phyloP scores from a whole-genome alignment of 1,284 basidiomycete genomes.

The Pholiota adiposa region DNA sequence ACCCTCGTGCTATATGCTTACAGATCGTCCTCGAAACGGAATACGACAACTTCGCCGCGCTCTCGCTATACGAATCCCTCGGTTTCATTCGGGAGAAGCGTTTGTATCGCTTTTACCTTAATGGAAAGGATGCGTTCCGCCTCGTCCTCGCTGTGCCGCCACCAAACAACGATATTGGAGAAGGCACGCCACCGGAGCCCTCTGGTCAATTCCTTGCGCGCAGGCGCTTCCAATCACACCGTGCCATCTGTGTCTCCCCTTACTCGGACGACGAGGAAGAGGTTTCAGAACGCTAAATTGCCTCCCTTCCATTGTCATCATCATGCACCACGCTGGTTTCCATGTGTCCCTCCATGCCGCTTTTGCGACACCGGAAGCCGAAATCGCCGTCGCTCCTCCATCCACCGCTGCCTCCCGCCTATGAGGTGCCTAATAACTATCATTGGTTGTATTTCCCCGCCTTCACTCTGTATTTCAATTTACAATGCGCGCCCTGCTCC shows the following conservation, averaged over 20 bases:
- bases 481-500: background rate
- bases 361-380: background rate
- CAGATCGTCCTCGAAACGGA: slow-evolving; percentile 98
- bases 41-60: slow-evolving; percentile 87
- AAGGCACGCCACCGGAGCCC: slow-evolving; percentile 13
- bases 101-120: slow-evolving; percentile 94
- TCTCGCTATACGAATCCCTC: slow-evolving; percentile 88
- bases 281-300: slow-evolving; percentile 29
- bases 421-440: background rate
- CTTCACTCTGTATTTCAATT: background rate
- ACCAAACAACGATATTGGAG: slow-evolving; percentile 30
- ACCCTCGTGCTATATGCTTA: background rate
- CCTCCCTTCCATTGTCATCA: background rate
- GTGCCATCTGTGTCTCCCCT: slow-evolving; percentile 44
- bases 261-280: slow-evolving; percentile 52
- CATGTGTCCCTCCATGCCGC: background rate
- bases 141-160: slow-evolving; percentile 66
- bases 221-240: slow-evolving; percentile 29
- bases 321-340: background rate
- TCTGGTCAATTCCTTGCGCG: slow-evolving; percentile 15
- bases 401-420: background rate
- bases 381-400: background rate
- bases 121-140: slow-evolving; percentile 86
- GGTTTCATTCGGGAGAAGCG: slow-evolving; percentile 98
- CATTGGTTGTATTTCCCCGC: background rate